Evolutionary conservation across 2,329 filamentous ascomycete genomes (phyloP).

Genomic region (Zalaria obscura): DNA sequence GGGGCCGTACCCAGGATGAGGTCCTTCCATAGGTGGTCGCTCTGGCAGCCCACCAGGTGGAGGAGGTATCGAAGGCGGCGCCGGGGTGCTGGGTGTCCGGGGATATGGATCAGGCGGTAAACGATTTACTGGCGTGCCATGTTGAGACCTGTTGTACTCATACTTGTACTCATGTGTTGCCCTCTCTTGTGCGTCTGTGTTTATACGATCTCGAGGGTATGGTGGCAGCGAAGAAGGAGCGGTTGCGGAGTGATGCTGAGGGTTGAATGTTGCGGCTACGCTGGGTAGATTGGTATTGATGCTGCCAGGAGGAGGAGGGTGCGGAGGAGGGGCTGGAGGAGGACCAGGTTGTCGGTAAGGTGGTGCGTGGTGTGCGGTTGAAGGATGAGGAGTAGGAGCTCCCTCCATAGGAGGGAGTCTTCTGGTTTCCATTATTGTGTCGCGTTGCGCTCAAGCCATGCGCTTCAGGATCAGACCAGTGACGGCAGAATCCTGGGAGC

Average conservation of each 20-base stretch:
- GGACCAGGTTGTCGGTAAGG: background rate
- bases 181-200: slow-evolving; percentile 6
- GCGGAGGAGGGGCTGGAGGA: slow-evolving; percentile 5
- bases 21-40: slow-evolving; percentile 7
- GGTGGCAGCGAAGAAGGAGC: slow-evolving; percentile 1
- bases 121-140: slow-evolving; percentile 21
- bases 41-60: background rate
- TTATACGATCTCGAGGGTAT: slow-evolving; percentile 14
- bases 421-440: slow-evolving; percentile 1
- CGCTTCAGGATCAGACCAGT: slow-evolving; percentile 3
- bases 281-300: slow-evolving; percentile 1
- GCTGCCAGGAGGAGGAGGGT: slow-evolving; percentile 6
- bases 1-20: slow-evolving; percentile 1
- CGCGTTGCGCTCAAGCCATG: slow-evolving; percentile 2
- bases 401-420: slow-evolving; percentile 1
- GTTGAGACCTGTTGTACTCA: slow-evolving; percentile 14
- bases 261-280: background rate
- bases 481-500: slow-evolving; percentile 3
- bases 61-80: slow-evolving; percentile 7
- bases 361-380: background rate
- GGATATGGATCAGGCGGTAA: slow-evolving; percentile 16
- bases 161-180: slow-evolving; percentile 16
- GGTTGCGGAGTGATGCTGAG: slow-evolving; percentile 5
- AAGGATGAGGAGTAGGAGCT: slow-evolving; percentile 2
- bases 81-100: slow-evolving; percentile 20